These are phyloP conservation scores for Claviceps maximensis DNA, from an alignment of 2,329 filamentous ascomycete species.

Conservation along the genomic window DNA sequence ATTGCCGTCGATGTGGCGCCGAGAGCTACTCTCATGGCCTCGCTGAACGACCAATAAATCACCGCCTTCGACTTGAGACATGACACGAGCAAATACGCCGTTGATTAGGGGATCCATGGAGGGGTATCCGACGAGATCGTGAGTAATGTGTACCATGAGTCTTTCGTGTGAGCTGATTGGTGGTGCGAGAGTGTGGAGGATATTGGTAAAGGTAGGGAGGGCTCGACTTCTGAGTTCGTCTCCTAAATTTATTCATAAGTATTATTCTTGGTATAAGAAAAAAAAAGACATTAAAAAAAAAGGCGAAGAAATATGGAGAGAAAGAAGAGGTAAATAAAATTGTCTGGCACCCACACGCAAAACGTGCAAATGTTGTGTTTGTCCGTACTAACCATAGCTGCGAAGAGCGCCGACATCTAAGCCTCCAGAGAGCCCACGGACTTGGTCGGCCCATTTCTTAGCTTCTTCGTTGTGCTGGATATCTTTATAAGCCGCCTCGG, in stretches of 20 bases:
- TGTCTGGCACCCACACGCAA: not conserved
- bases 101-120: slow-evolving; percentile 89
- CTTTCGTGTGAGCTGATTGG: slow-evolving; percentile 95
- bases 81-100: slow-evolving; percentile 82
- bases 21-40: slow-evolving; percentile 68
- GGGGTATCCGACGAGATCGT: slow-evolving; percentile 89
- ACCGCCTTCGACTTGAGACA: slow-evolving; percentile 97
- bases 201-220: slow-evolving; percentile 85
- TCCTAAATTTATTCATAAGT: slow-evolving; percentile 36
- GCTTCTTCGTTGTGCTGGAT: slow-evolving; percentile 95
- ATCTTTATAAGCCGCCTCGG: slow-evolving; percentile 84
- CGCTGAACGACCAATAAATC: slow-evolving; percentile 90
- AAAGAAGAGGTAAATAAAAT: too few relatives aligned
- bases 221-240: slow-evolving; percentile 78
- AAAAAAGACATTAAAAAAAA: too few relatives aligned
- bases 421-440: slow-evolving; percentile 45
- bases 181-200: slow-evolving; percentile 88
- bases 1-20: slow-evolving; percentile 43
- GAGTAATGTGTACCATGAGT: slow-evolving; percentile 91
- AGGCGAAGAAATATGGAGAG: too few relatives aligned
- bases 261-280: not conserved
- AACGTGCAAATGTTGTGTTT: not conserved
- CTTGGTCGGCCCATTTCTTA: slow-evolving; percentile 89
- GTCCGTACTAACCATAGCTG: slow-evolving; percentile 20
- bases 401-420: slow-evolving; percentile 65